phyloP scores from a whole-genome alignment of 140 eudicot species.

The Flaveria floridana region DNA sequence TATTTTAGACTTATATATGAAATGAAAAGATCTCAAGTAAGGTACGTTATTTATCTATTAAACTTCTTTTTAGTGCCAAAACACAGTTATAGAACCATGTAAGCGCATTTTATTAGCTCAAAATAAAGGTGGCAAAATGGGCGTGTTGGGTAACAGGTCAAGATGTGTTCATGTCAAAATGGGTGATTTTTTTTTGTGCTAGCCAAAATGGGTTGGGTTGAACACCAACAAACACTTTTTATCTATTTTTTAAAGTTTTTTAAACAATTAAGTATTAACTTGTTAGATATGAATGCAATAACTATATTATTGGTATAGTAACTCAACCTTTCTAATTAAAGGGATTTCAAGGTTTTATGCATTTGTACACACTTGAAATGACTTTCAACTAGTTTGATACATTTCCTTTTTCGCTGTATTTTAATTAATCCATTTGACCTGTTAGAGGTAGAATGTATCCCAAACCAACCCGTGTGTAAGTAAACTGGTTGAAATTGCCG shows the following conservation, averaged over 20 bases:
- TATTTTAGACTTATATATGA: neutral
- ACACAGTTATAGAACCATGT: slow-evolving; percentile 2
- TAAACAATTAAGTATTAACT: neutral
- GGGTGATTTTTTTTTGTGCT: neutral
- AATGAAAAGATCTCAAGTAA: neutral
- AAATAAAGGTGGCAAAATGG: neutral
- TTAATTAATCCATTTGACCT: neutral
- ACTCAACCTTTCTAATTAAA: neutral
- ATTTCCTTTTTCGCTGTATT: neutral
- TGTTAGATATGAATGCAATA: neutral
- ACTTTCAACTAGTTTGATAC: neutral
- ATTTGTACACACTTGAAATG: slow-evolving; percentile 4
- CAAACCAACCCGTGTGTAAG: neutral
- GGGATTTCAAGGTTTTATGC: neutral
- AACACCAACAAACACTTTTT: neutral
- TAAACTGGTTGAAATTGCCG: neutral
- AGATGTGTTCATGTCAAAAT: neutral
- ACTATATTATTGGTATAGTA: neutral
- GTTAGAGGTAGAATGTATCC: neutral
- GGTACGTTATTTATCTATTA: neutral
- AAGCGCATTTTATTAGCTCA: neutral
- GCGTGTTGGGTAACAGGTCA: slow-evolving; percentile 13
- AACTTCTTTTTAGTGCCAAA: neutral
- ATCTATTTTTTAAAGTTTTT: neutral
- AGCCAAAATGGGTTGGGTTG: slow-evolving; percentile 6